Conservation (phyloP, 208 protist species). For the Leishmania major region DNA sequence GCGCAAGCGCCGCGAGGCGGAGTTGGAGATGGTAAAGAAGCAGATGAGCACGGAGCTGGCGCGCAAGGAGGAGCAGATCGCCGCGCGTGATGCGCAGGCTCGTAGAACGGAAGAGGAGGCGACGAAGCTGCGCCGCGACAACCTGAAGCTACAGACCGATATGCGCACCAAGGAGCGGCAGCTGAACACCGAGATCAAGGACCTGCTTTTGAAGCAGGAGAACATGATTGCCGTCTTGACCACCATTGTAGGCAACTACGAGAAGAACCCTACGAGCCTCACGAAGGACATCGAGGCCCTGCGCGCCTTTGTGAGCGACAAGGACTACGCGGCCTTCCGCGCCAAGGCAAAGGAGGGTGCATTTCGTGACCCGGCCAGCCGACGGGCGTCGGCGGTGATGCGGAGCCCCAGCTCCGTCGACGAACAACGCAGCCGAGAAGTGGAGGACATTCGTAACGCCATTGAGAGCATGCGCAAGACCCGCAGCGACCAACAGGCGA, state of each 20-base stretch:
- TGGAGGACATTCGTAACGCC: slow-evolving; percentile 20
- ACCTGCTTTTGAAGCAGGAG: slow-evolving; percentile 26
- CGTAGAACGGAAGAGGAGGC: slow-evolving; percentile 41
- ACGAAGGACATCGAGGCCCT: slow-evolving; percentile 27
- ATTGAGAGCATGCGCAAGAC: slow-evolving; percentile 25
- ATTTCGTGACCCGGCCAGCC: slow-evolving; percentile 10
- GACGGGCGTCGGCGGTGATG: not conserved
- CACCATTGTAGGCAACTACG: slow-evolving; percentile 6
- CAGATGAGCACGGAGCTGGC: slow-evolving; percentile 33
- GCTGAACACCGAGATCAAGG: slow-evolving; percentile 28
- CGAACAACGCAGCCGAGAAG: slow-evolving; percentile 8
- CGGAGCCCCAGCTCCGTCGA: not conserved
- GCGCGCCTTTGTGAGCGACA: slow-evolving; percentile 23
- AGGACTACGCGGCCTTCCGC: slow-evolving; percentile 28
- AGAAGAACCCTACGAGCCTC: slow-evolving; percentile 15
- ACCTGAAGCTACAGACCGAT: slow-evolving; percentile 34
- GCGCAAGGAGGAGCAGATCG: slow-evolving; percentile 23
- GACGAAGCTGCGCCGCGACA: slow-evolving; percentile 35
- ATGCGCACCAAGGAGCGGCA: slow-evolving; percentile 19
- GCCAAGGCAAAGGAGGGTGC: slow-evolving; percentile 26
- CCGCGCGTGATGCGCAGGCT: slow-evolving; percentile 38
- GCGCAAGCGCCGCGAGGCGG: slow-evolving; percentile 8
- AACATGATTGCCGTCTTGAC: slow-evolving; percentile 19
- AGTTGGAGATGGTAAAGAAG: slow-evolving; percentile 25
- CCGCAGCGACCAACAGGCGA: slow-evolving; percentile 24